A percentile compares a stretch with the other conserved stretches of the same genome.
Evolutionary conservation across 2,329 filamentous ascomycete species (phyloP).

Genomic region (Geosmithia morbida): DNA sequence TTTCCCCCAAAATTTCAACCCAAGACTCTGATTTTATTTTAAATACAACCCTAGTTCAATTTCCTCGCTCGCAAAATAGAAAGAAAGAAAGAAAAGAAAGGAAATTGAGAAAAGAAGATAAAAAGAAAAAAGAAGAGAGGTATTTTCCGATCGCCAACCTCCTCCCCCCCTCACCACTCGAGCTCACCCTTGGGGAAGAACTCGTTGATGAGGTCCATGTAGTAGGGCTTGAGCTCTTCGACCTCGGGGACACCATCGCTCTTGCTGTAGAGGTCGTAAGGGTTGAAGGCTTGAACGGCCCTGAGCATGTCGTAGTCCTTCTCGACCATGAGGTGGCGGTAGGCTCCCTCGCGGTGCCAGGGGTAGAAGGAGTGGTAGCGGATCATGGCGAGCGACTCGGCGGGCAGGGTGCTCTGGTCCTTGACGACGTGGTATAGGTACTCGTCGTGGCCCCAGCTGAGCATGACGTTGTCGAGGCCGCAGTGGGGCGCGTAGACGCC

Average conservation of each 20-base stretch:
- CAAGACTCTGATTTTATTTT: too few species aligned
- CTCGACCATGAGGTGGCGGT: slow-evolving; percentile 68
- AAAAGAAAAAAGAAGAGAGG: too few species aligned
- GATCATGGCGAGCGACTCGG: slow-evolving; percentile 82
- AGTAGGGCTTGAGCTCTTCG: slow-evolving; percentile 54
- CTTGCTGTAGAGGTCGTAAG: slow-evolving; percentile 88
- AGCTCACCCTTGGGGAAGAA: slow-evolving; percentile 24
- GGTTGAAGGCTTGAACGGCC: slow-evolving; percentile 77
- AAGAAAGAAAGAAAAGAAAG: too few species aligned
- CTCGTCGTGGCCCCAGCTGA: slow-evolving; percentile 83
- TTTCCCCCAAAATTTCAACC: too few species aligned
- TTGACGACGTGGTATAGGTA: slow-evolving; percentile 80
- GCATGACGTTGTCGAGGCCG: slow-evolving; percentile 76
- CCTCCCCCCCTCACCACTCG: slow-evolving; percentile 16
- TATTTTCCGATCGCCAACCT: too few species aligned
- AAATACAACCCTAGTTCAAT: too few species aligned
- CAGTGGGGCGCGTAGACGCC: slow-evolving; percentile 72
- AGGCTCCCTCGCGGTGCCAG: slow-evolving; percentile 75
- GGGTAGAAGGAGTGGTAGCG: slow-evolving; percentile 88
- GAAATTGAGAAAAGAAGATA: too few species aligned
- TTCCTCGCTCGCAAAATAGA: too few species aligned
- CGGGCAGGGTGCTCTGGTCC: slow-evolving; percentile 64
- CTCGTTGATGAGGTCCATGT: slow-evolving; percentile 26
- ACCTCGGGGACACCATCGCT: slow-evolving; percentile 65
- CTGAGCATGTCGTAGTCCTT: slow-evolving; percentile 68